Percentiles rank a stretch among this genome's conserved stretches.
Conservation (phyloP, 352 stramenopile species). For the Phytophthora megakarya region DNA sequence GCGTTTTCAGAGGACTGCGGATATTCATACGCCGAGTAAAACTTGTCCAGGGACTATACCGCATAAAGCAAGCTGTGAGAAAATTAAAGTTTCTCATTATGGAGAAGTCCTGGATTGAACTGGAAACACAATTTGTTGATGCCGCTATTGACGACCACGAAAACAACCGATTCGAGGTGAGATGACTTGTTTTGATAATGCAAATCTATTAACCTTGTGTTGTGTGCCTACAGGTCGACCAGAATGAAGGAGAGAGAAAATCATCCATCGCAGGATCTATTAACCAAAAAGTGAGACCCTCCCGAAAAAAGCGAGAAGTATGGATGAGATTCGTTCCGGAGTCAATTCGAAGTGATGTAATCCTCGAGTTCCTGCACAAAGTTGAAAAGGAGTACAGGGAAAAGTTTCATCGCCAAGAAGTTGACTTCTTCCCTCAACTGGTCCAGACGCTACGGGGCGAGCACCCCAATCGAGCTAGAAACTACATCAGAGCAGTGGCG, state of each 20-base stretch:
- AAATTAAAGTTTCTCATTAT: constrained; percentile 43
- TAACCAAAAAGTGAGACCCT: constrained; percentile 22
- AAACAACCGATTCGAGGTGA: constrained; percentile 41
- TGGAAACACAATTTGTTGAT: constrained; percentile 58
- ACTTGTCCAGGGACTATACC: constrained; percentile 56
- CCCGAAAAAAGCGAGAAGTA: constrained; percentile 23
- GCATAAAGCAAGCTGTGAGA: constrained; percentile 47
- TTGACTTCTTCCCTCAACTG: constrained; percentile 66
- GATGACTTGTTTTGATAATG: background rate
- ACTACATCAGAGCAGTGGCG: constrained; percentile 59
- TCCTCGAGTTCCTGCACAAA: constrained; percentile 46
- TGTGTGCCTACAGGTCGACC: constrained; percentile 14
- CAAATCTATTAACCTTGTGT: background rate
- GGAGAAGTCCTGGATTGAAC: constrained; percentile 54
- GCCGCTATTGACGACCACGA: constrained; percentile 50
- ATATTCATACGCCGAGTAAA: constrained; percentile 61
- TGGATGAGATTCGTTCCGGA: constrained; percentile 59
- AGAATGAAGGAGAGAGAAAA: constrained; percentile 17
- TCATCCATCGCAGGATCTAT: too few species aligned
- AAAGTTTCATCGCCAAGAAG: constrained; percentile 58
- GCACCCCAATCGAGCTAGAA: constrained; percentile 57
- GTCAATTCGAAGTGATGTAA: constrained; percentile 40
- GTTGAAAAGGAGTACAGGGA: constrained; percentile 42
- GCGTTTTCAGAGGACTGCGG: constrained; percentile 57
- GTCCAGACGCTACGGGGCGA: constrained; percentile 63